Evolutionary conservation across 1,284 basidiomycete genomes (phyloP), one percentile per base, ranked within the genome.

Genomic region (Cryptococcus sp.): DNA sequence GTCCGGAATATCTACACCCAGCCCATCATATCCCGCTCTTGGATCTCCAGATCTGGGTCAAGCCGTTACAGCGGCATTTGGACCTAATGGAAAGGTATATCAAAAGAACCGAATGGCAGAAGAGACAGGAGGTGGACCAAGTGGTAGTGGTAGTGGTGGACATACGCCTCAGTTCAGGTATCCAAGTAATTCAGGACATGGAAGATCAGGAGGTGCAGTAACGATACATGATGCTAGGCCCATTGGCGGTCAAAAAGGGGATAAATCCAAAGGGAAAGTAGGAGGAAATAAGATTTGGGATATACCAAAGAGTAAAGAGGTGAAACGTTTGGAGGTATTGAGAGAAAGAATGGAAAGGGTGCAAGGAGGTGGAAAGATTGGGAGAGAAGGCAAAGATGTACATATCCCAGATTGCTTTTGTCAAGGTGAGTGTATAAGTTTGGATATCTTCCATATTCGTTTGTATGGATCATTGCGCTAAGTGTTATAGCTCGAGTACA

Each of bases 401-500:
- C 62, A 62, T 15, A 48, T 52, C 23, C 46, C 54, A 31, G 61
- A 65, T 3, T 79, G 78, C 58, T 79, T 78, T 61, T 79, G 78
- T 57, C 74, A 76, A 57, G 76, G 78, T 79, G 49, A 57, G 73
- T 66, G 31, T 5, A 34, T 13, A 2, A 11, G 45, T n/a, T 38
- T 13, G 32, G 34, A 35, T 49, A 49, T n/a, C n/a, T n/a, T n/a
- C 13, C 37, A 42, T 30, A 6, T 30, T 49, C 10, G 47, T 49
- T 13, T 35, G 14, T 49, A 32, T 35, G 10, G 47, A 13, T n/a
- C 8, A 49, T 49, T 41, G n/a, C n/a, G n/a, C n/a, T n/a, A n/a
- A n/a, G n/a, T 41, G n/a, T 8, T 23, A 8, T 58, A 78, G 77
- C 75, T 33, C 76, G 74, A 30, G 59, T 70, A 1, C 78, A 79